Evolutionary conservation across 73 alveolate species (phyloP), one percentile per base, ranked within the genome.

Genomic region (Blepharisma stoltei): DNA sequence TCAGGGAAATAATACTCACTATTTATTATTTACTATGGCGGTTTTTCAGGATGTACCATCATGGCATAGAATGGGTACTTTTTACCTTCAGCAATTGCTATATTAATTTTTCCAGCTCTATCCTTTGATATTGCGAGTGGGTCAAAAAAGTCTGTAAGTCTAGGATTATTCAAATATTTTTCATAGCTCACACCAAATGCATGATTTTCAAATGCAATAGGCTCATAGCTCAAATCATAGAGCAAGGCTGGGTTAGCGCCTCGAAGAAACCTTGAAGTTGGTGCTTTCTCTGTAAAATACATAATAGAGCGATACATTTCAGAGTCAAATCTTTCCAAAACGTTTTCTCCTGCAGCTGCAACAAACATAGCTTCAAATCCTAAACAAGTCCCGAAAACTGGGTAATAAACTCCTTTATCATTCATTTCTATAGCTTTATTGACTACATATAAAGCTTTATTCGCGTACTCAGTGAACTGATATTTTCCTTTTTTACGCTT

Each of bases 31-130:
- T 32, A 32, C 41, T 32, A 32, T 32, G 41, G 41, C 3, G 41
- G 41, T 70, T 88, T 88, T 66, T 88, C 94, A 7, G 93, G 93
- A 80, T 90, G 94, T 80, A 60, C 88, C 54, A 83, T 83, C 78
- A 69, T 55, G 18, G 85, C 88, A 67, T 41, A 83, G 55, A 89
- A 80, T 9, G 97, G 94, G 77, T 77, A 75, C 21, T 46, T 44
- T 46, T 78, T 83, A 41, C 89, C 79, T 80, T 90, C 88, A 48
- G 83, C 52, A 6, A 92, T 67, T 9, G 92, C 94, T 0, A 76
- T 49, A 54, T 46, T 47, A 27, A 45, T 23, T 54, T 53, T n/a
- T 53, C 48, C 53, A 76, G 78, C 48, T 76, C 6, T 20, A 20
- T 55, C 65, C 23, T 38, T 21, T 38, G n/a, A 46, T 25, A 9